Conservation (phyloP, 352 stramenopile species). For the Globisporangium nagaii region DNA sequence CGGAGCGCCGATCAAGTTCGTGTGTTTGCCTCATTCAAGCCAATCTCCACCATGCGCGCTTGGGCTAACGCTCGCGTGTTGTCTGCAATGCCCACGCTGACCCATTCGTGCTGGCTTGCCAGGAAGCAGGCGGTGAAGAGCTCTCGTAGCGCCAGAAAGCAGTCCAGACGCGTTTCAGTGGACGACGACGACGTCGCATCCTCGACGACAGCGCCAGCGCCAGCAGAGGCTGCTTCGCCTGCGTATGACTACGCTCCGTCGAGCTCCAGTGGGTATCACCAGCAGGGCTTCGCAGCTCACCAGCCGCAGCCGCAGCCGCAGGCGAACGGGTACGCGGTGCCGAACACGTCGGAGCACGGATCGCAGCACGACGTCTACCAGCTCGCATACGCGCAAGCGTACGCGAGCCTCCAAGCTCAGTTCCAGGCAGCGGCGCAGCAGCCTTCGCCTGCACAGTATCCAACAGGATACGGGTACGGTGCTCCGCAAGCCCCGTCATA, state of each 20-base stretch:
- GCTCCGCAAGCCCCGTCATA: conserved; percentile 17
- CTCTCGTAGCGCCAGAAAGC: conserved; percentile 15
- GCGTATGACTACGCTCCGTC: conserved; percentile 3
- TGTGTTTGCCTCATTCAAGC: neutral
- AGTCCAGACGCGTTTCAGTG: conserved; percentile 16
- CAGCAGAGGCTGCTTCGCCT: neutral
- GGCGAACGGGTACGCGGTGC: neutral
- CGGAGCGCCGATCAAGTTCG: neutral
- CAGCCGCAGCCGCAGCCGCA: neutral
- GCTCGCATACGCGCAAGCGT: conserved; percentile 60
- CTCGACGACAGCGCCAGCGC: neutral
- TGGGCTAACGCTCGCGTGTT: neutral
- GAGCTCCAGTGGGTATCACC: neutral
- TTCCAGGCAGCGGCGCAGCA: conserved; percentile 24
- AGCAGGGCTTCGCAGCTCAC: neutral
- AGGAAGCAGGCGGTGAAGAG: conserved; percentile 22
- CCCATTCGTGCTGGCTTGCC: neutral
- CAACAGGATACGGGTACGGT: conserved; percentile 7
- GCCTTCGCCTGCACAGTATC: conserved; percentile 7
- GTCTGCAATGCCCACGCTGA: neutral
- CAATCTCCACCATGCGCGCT: neutral
- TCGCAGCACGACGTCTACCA: conserved; percentile 43
- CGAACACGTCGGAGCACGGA: neutral
- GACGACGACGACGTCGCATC: conserved; percentile 15
- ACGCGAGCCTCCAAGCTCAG: conserved; percentile 56